phyloP scores from a whole-genome alignment of 257 asterid species.

The Catharanthus roseus region DNA sequence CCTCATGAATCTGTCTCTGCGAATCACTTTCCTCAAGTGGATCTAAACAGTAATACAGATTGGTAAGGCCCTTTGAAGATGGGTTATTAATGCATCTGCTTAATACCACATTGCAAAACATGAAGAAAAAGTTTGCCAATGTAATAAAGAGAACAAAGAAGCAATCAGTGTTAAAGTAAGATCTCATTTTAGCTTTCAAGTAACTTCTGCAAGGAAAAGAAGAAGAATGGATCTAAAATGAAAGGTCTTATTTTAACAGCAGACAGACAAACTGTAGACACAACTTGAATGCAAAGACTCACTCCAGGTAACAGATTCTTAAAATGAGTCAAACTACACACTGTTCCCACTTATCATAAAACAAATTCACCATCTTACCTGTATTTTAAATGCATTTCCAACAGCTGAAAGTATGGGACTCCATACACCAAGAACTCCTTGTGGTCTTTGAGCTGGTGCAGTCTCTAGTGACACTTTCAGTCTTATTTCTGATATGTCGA shows the following conservation, averaged over 20 bases:
- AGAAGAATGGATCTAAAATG: neutral
- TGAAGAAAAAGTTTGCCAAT: neutral
- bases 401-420: conserved; percentile 94
- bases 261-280: neutral
- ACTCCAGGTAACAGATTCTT: neutral
- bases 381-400: conserved; percentile 92
- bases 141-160: neutral
- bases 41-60: conserved; percentile 40
- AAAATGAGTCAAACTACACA: neutral
- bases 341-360: neutral
- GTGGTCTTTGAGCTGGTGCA: conserved; percentile 88
- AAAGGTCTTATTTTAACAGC: neutral
- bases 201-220: neutral
- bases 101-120: neutral
- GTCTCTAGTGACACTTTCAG: conserved; percentile 88
- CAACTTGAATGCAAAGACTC: neutral
- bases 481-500: conserved; percentile 89
- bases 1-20: conserved; percentile 77
- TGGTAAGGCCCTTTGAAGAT: neutral
- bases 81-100: neutral
- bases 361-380: conserved; percentile 38
- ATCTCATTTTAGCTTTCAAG: too few relatives aligned
- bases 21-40: conserved; percentile 85
- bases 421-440: conserved; percentile 94
- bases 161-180: neutral